Evolutionary conservation across 2,329 filamentous ascomycete genomes (phyloP), one percentile per base, ranked within the genome.

Genomic region (Phialemoniopsis sp.): DNA sequence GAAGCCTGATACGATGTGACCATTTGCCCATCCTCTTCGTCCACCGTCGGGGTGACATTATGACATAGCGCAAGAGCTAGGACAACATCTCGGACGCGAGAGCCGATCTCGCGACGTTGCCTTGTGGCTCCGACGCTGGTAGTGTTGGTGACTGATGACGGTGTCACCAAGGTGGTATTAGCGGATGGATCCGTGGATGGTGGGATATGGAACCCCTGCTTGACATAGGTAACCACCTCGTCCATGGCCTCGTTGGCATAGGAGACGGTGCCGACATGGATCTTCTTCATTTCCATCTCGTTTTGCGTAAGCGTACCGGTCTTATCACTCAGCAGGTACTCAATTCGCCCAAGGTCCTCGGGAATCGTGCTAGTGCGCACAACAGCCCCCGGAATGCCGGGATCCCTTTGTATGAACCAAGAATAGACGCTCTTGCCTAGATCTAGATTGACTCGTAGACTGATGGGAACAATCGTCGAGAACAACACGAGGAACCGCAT

Each of bases 221-320:
- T 82, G 37, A 98, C 78, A 57, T 95, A 96, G 0, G 86, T 78
- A 12, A 80, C 70, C 12, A 98, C 93, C 66, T 98, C 94, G 51
- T 97, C 93, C 93, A 98, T 98, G 9, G 93, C 91, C 57, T 98
- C 93, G 51, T 95, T 95, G 28, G 91, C 93, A 55, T 98, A 98
- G 2, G 91, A 97, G 2, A 97, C 93, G 9, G 93, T 98, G 9
- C 94, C 93, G 38, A 98, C 88, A 55, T 98, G 94, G 6, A 98
- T 91, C 64, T 98, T 98, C 59, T 94, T 95, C 76, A 98, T 85
- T 56, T 96, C 91, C 90, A 96, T 96, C 55, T 95, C 89, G 55
- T 98, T 98, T 52, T 97, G 89, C 1, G 93, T 98, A 43, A 98
- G 64, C 2, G 93, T 98, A n/a, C 93, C 93, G 1, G 93, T 98